Conservation (phyloP, 805 yeast species). For the Saturnispora sekii region DNA sequence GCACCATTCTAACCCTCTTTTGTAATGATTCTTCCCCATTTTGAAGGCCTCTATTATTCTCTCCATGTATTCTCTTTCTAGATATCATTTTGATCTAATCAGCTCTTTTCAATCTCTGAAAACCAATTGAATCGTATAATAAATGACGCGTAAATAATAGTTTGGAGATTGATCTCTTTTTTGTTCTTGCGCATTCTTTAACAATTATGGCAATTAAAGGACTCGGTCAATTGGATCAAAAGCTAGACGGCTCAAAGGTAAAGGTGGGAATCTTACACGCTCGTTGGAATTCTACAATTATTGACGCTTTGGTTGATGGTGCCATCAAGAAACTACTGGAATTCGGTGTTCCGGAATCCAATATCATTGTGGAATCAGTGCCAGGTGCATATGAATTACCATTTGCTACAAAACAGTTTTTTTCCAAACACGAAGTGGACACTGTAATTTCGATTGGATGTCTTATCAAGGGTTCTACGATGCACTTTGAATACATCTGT, state of each 20-base stretch:
- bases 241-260: constrained; percentile 33
- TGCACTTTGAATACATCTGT: constrained; percentile 97
- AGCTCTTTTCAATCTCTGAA: neutral
- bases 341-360: constrained; percentile 64
- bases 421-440: constrained; percentile 48
- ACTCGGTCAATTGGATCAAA: constrained; percentile 45
- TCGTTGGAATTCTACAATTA: constrained; percentile 81
- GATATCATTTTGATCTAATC: neutral
- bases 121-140: neutral
- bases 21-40: no score
- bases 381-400: constrained; percentile 97
- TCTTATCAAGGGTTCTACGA: constrained; percentile 90
- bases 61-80: neutral
- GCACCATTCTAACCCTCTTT: no score
- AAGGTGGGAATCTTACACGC: constrained; percentile 81
- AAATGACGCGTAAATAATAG: constrained; percentile 1
- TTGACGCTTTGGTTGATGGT: constrained; percentile 73
- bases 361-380: constrained; percentile 73
- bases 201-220: constrained; percentile 66
- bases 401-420: constrained; percentile 53
- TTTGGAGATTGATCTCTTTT: neutral
- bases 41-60: no score
- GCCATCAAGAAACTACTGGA: constrained; percentile 49
- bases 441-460: constrained; percentile 92
- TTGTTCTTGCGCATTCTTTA: neutral